Evolutionary conservation across 768 basidiomycete species (phyloP).

Genomic region (Thelephora ganbajun): DNA sequence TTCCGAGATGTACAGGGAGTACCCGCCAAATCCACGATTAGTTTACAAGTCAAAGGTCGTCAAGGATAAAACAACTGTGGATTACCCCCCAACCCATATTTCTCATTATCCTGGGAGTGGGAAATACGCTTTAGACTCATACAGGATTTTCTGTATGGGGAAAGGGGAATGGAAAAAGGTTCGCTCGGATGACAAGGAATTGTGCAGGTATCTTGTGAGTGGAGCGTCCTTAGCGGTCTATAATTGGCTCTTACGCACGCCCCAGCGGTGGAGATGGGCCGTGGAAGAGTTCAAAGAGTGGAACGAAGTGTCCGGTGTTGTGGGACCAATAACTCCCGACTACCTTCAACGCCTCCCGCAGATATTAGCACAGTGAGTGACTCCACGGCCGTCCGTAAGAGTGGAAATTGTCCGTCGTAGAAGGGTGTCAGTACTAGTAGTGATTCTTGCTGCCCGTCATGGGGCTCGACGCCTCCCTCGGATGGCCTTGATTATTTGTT

Average conservation of each 20-base stretch:
- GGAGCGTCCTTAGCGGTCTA: not conserved
- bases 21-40: slow-evolving; percentile 23
- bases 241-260: not conserved
- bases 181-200: slow-evolving; percentile 53
- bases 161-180: slow-evolving; percentile 48
- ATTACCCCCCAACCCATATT: slow-evolving; percentile 33
- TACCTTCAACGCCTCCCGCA: not conserved
- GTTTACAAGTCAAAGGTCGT: slow-evolving; percentile 18
- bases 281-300: slow-evolving; percentile 35
- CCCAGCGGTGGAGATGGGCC: slow-evolving; percentile 69
- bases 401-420: no score
- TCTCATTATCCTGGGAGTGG: slow-evolving; percentile 55
- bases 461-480: no score
- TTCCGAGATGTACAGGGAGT: slow-evolving; percentile 35
- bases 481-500: no score
- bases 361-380: not conserved
- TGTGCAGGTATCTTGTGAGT: slow-evolving; percentile 51
- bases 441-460: no score
- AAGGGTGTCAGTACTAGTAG: no score
- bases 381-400: not conserved
- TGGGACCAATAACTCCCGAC: slow-evolving; percentile 20
- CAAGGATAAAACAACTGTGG: slow-evolving; percentile 10
- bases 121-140: slow-evolving; percentile 61
- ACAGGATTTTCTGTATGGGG: slow-evolving; percentile 47
- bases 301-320: slow-evolving; percentile 30